Evolutionary conservation across 352 stramenopile genomes (phyloP), one percentile per base, ranked within the genome.

Genomic region (Phytophthora agathidicida): DNA sequence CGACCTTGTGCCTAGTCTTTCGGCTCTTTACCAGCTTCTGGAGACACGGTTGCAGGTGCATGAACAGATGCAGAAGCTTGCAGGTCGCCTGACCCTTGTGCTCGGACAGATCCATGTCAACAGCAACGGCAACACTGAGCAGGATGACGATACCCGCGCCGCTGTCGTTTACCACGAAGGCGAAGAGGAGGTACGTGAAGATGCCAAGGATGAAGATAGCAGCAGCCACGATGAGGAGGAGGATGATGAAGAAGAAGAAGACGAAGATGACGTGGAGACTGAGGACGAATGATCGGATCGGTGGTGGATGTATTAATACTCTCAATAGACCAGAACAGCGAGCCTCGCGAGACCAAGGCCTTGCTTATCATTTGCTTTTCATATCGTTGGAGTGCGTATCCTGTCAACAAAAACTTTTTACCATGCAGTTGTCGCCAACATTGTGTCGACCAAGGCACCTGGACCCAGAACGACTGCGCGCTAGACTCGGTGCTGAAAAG

Each of bases 41-140:
- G 83, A 95, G 63, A 84, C 89, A 39, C 74, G 86, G 7, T 69
- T 95, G 38, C 85, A 91, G 63, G 83, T 93, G 39, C 84, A 93
- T 61, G 75, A 80, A 45, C 79, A 89, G 56, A 75, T 95, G 53
- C 86, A 95, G 69, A 91, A 92, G 69, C 79, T 95, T 23, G 81
- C 84, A 9, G 86, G 86, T 26, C 86, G 86, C 4, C 61, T 95
- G 46, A 89, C 84, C 54, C 60, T 95, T 11, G 80, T 95, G 20
- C 80, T 95, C 19, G 86, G 84, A 14, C 86, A 95, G 68, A 91
- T 95, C 56, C 74, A 95, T 46, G 83, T 93, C 10, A 81, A 83
- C 8, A 60, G 32, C 63, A 89, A 30, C 61, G 50, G 68, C 3
- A 68, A 54, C 56, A 58, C 51, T 16, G 62, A 69, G 11, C 39